A percentile compares a stretch with the other conserved stretches of the same genome.
Evolutionary conservation across 2,329 filamentous ascomycete species (phyloP).

Genomic region (Verticillium longisporum): DNA sequence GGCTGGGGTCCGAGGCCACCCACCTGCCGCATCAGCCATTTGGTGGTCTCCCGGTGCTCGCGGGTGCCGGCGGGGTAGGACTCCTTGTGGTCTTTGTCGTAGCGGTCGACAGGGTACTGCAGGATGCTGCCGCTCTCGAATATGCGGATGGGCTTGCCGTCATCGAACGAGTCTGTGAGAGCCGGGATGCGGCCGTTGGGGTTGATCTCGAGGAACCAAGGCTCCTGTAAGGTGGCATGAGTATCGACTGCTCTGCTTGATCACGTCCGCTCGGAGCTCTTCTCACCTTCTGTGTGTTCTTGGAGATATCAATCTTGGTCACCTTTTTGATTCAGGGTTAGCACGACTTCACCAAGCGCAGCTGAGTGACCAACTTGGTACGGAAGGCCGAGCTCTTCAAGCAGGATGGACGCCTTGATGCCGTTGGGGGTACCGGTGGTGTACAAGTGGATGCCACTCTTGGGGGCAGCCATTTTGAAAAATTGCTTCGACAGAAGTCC

Average conservation of each 20-base stretch:
- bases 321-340: conserved; percentile 19
- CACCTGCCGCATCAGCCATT: conserved; percentile 76
- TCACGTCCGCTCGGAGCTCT: no score
- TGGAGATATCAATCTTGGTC: conserved; percentile 62
- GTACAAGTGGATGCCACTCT: conserved; percentile 70
- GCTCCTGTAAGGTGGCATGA: conserved; percentile 33
- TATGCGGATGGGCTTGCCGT: conserved; percentile 68
- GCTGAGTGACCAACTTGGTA: conserved; percentile 52
- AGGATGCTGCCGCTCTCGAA: conserved; percentile 83
- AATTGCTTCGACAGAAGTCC: conserved; percentile 2
- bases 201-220: conserved; percentile 87
- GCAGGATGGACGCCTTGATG: conserved; percentile 78
- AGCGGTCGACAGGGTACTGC: conserved; percentile 75
- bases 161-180: conserved; percentile 68
- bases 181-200: conserved; percentile 90
- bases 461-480: conserved; percentile 32
- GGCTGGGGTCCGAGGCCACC: conserved; percentile 79
- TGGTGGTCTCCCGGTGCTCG: conserved; percentile 74
- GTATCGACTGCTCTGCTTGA: not conserved
- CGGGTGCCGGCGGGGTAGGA: conserved; percentile 66
- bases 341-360: not conserved
- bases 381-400: conserved; percentile 79
- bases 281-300: conserved; percentile 37
- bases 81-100: conserved; percentile 76
- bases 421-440: conserved; percentile 82